Evolutionary conservation across 768 basidiomycete genomes (phyloP).

Genomic region (Leccinum broughii): DNA sequence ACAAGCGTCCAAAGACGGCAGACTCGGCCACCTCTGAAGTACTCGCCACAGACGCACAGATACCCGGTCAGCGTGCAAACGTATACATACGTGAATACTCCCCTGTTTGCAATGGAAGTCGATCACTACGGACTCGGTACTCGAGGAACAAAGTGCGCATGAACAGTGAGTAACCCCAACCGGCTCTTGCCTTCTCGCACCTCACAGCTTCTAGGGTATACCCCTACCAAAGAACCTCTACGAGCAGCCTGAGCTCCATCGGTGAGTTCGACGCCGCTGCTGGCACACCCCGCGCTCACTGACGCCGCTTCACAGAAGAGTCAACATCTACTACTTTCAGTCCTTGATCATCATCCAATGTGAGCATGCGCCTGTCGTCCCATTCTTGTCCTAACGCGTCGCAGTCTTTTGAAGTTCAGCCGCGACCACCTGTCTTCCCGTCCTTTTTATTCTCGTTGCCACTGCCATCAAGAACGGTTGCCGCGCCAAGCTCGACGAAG

Average conservation of each 20-base stretch:
- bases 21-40: conserved; percentile 33
- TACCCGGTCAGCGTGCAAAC: conserved; percentile 61
- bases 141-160: conserved; percentile 92
- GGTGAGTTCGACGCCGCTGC: conserved; percentile 43
- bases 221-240: conserved; percentile 89
- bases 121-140: conserved; percentile 70
- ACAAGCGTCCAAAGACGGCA: conserved; percentile 42
- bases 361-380: conserved; percentile 32
- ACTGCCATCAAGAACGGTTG: too few relatives aligned
- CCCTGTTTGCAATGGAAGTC: conserved; percentile 62
- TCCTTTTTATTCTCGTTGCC: conserved; percentile 43
- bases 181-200: not conserved
- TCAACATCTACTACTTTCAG: conserved; percentile 82
- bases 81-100: conserved; percentile 78
- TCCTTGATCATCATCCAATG: conserved; percentile 69
- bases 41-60: conserved; percentile 25
- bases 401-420: conserved; percentile 87
- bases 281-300: too few relatives aligned
- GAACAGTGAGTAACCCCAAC: conserved; percentile 61
- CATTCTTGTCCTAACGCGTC: conserved; percentile 12
- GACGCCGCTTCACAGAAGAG: conserved; percentile 51
- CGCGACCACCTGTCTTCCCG: conserved; percentile 78
- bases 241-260: conserved; percentile 77
- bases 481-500: conserved; percentile 82
- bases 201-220: conserved; percentile 65